Evolutionary conservation across 805 yeast genomes (phyloP).

Genomic region (Candida peoriensis): DNA sequence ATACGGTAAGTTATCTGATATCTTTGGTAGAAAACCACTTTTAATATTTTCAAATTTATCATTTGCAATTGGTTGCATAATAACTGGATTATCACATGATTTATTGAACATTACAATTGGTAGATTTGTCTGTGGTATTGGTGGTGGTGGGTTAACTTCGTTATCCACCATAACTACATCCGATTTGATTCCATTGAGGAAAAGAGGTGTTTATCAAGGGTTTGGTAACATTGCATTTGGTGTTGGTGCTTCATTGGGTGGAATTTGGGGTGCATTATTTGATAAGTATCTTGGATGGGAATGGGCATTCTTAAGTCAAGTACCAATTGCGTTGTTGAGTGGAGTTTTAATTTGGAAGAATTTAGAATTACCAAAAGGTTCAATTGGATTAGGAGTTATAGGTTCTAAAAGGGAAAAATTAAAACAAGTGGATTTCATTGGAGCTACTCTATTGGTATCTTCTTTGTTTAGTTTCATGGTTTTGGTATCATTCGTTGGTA

Average conservation of each 20-base stretch:
- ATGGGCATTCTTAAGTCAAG: constrained; percentile 48
- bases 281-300: constrained; percentile 62
- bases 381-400: constrained; percentile 48
- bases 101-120: constrained; percentile 38
- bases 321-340: constrained; percentile 44
- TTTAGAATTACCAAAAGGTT: constrained; percentile 39
- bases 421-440: constrained; percentile 60
- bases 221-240: constrained; percentile 69
- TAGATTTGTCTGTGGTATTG: constrained; percentile 70
- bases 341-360: constrained; percentile 32
- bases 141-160: constrained; percentile 82
- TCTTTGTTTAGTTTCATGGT: constrained; percentile 55
- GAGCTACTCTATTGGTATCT: constrained; percentile 54
- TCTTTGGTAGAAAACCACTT: constrained; percentile 51
- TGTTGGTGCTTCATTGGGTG: constrained; percentile 70
- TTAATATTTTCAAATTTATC: constrained; percentile 32
- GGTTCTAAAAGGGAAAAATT: constrained; percentile 42
- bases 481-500: constrained; percentile 65
- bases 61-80: constrained; percentile 40
- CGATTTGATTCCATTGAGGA: constrained; percentile 70
- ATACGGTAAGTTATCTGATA: constrained; percentile 59
- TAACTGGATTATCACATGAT: constrained; percentile 29
- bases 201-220: constrained; percentile 79
- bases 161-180: constrained; percentile 66
- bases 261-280: constrained; percentile 53